Evolutionary conservation across 192 early-diverging fungal genomes (phyloP), one percentile per base, ranked within the genome.

Genomic region (Backusella australiensis): DNA sequence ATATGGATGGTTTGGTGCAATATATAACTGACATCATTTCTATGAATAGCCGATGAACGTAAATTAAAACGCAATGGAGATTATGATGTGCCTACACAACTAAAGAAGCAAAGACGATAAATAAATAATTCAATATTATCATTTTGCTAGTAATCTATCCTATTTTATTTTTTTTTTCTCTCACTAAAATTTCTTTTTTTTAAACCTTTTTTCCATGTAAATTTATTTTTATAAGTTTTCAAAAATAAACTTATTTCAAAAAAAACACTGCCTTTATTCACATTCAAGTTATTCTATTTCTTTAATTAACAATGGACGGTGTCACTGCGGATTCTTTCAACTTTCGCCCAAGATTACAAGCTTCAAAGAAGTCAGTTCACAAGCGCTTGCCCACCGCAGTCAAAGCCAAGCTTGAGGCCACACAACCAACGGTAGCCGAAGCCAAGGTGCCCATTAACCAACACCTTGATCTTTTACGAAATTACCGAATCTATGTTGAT

Each of bases 1-100:
- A 14, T 14, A 44, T 14, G 4, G 35, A 5, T 32, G 15, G 79
- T 66, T 71, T 42, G 68, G 79, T 35, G 76, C 49, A 74, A 65
- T 65, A 44, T 72, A 75, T 52, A 1, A 49, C 7, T 41, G 26
- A 76, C 17, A 34, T 46, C 38, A 9, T 32, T 38, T 72, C 11
- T 65, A 0, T 34, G 7, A 68, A 14, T 78, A 75, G 74, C 73
- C 42, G 78, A 79, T 71, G 78, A 79, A 14, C 42, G 78, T 26
- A 79, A 74, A 75, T n/a, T 75, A 12, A 79, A 74, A 41, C 34
- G 72, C 29, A 38, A 26, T 8, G 77, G 65, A 32, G 72, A 78
- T 0, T 59, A 65, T 19, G 49, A 74, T 4, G 29, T 34, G 7
- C 34, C 46, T 4, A n/a, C 9, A 38, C 34, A 15, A 9, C 32